Conservation (phyloP, 306 rosid species). For the Argentina anserina region DNA sequence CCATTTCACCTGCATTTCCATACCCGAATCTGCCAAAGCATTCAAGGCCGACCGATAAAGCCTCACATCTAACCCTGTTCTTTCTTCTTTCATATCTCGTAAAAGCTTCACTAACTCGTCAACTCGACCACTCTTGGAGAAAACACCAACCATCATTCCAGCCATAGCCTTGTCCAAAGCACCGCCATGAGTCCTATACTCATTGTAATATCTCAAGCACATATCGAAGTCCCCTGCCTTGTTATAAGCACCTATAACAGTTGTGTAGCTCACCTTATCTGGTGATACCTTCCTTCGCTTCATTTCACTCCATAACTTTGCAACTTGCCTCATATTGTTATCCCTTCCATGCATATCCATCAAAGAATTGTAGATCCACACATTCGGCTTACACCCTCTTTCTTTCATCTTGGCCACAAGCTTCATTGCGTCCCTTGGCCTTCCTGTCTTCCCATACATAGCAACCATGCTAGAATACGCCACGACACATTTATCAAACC, state of each 20-base stretch:
- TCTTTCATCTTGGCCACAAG: slow-evolving; percentile 75
- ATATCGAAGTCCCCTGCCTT: slow-evolving; percentile 51
- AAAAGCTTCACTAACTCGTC: slow-evolving; percentile 63
- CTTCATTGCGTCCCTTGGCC: slow-evolving; percentile 47
- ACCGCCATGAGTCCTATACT: slow-evolving; percentile 61
- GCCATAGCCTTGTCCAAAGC: slow-evolving; percentile 61
- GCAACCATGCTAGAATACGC: slow-evolving; percentile 74
- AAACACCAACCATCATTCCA: slow-evolving; percentile 72
- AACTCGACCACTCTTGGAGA: slow-evolving; percentile 42
- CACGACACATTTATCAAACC: slow-evolving; percentile 62
- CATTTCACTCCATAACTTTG: slow-evolving; percentile 76
- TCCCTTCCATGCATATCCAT: slow-evolving; percentile 73
- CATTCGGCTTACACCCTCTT: slow-evolving; percentile 68
- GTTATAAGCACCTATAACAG: slow-evolving; percentile 52
- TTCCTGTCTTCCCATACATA: slow-evolving; percentile 67
- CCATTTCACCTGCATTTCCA: slow-evolving; percentile 58
- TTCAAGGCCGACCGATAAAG: slow-evolving; percentile 56
- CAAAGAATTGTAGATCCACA: slow-evolving; percentile 72
- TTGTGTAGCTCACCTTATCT: slow-evolving; percentile 67
- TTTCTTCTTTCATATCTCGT: slow-evolving; percentile 62
- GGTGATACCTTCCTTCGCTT: slow-evolving; percentile 58
- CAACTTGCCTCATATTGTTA: slow-evolving; percentile 56
- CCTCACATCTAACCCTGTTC: slow-evolving; percentile 56
- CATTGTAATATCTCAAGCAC: slow-evolving; percentile 39
- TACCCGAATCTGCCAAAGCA: slow-evolving; percentile 65